Evolutionary conservation across 2,329 filamentous ascomycete genomes (phyloP).

Genomic region (Ophiosphaerella herpotricha): DNA sequence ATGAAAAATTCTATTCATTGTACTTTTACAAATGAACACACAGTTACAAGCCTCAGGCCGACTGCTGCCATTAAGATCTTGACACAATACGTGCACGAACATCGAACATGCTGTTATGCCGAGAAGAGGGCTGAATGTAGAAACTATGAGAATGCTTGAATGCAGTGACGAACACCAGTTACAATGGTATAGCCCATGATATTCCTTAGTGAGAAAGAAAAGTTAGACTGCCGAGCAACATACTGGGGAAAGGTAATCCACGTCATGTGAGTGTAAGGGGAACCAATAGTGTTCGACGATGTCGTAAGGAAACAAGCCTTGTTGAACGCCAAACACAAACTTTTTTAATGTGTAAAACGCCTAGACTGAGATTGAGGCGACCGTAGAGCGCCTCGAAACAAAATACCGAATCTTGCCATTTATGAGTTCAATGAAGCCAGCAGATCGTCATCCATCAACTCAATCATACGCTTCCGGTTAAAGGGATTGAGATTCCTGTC

Average conservation of each 20-base stretch:
- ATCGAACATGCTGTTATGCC: conserved; percentile 36
- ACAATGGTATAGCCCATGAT: conserved; percentile 27
- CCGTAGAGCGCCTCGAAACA: conserved; percentile 1
- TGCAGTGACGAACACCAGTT: conserved; percentile 36
- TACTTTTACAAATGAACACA: conserved; percentile 28
- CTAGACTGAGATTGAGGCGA: not conserved
- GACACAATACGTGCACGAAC: conserved; percentile 8
- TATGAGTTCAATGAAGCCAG: conserved; percentile 56
- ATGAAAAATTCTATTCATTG: conserved; percentile 13
- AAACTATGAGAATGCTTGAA: conserved; percentile 9
- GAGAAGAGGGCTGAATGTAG: conserved; percentile 13
- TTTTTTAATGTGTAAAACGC: conserved; percentile 32
- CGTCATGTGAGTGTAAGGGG: not conserved
- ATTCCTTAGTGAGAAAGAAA: conserved; percentile 18
- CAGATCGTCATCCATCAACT: conserved; percentile 57
- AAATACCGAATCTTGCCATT: not conserved
- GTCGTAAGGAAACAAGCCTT: conserved; percentile 30
- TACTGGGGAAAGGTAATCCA: conserved; percentile 21
- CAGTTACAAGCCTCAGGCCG: not conserved
- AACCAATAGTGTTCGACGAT: conserved; percentile 24
- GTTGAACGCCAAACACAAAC: conserved; percentile 38
- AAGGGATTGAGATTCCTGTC: conserved; percentile 60
- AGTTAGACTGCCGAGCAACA: conserved; percentile 6
- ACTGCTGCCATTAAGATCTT: not conserved
- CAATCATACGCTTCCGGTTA: conserved; percentile 61